Evolutionary conservation across 2,329 filamentous ascomycete genomes (phyloP), one percentile per base, ranked within the genome.

Genomic region (Clarireedia homoeocarpa): DNA sequence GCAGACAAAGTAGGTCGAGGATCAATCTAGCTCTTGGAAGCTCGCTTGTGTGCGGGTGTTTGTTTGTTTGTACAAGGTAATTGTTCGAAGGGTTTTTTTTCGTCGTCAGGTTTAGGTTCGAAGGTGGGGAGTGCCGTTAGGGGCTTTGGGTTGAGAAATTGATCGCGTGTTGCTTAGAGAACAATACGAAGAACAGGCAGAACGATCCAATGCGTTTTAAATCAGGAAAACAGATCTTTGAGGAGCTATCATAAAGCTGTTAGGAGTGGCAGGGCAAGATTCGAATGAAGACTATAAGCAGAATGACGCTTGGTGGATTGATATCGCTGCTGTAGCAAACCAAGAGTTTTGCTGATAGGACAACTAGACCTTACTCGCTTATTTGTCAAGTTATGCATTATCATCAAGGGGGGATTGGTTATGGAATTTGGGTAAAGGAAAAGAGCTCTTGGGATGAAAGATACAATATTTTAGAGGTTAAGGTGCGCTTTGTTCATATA

Each of bases 21-120:
- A 36, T 17, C 39, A 30, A 51, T 51, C 14, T 44, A 38, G 53
- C 53, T 55, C 44, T 30, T 20, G n/a, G 17, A 27, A 55, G 53
- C 53, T 55, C 47, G 45, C 44, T 7, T 49, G 52, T 15, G 14
- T 48, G 52, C 52, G 34, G 38, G 34, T 20, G 48, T n/a, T 17
- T 17, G n/a, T 49, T 20, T 20, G 34, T 9, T 17, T 17, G n/a
- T 49, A 46, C 38, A 38, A 38, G 53, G 36, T 24, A 47, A 15
- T 34, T 48, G 15, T 48, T 20, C 24, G 52, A 55, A 55, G 38
- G 52, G 53, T 24, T 38, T 55, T 54, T 53, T 51, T 55, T 55
- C 14, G 46, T 51, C 10, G 23, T 51, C 26, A 20, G 34, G 53
- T 27, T 55, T 50, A 44, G 30, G 53, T 48, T 55, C 20, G 23